Conservation (phyloP, 2,329 filamentous ascomycete species). For the Alternaria alternata region DNA sequence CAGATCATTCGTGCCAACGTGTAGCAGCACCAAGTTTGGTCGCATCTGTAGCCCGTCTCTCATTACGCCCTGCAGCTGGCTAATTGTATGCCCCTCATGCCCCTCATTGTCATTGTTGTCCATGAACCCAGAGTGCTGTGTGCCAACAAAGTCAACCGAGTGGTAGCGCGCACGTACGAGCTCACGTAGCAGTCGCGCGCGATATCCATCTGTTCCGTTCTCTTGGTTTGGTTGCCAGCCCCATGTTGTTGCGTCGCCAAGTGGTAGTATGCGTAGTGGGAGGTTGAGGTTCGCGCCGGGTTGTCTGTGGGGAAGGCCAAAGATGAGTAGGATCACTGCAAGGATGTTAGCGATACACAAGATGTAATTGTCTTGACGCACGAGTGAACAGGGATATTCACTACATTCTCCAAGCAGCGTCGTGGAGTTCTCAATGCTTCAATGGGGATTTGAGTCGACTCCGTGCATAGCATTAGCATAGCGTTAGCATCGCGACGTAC, state of each 20-base stretch:
- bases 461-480: not conserved
- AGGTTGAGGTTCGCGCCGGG: conserved; percentile 10
- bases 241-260: conserved; percentile 39
- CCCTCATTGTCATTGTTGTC: conserved; percentile 46
- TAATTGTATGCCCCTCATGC: conserved; percentile 43
- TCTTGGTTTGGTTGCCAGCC: conserved; percentile 38
- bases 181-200: conserved; percentile 34
- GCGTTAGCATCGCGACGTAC: conserved; percentile 10
- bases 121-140: conserved; percentile 43
- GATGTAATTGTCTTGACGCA: not conserved
- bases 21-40: conserved; percentile 35
- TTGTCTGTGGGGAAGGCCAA: conserved; percentile 6
- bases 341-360: conserved; percentile 6
- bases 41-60: conserved; percentile 21
- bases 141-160: conserved; percentile 44
- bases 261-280: conserved; percentile 34
- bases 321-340: conserved; percentile 15
- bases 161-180: conserved; percentile 32
- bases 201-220: conserved; percentile 51
- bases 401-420: not conserved
- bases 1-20: conserved; percentile 38
- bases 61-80: conserved; percentile 30
- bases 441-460: not conserved
- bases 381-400: not conserved
- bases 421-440: not conserved